phyloP scores from a whole-genome alignment of 352 stramenopile genomes.

The Phytophthora gonapodyides region DNA sequence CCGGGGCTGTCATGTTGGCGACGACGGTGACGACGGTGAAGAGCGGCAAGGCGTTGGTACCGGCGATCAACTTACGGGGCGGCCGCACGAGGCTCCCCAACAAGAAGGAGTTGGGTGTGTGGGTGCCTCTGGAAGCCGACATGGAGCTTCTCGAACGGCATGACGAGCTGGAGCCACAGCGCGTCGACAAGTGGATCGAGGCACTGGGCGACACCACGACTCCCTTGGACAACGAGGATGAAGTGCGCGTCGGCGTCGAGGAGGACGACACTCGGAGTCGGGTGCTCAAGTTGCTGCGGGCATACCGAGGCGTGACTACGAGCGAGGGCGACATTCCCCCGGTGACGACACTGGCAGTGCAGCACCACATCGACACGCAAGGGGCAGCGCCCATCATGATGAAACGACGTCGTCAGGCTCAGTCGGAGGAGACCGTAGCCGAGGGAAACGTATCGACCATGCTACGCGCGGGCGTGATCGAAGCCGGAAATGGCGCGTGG shows the following conservation, averaged over 20 bases:
- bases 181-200: neutral
- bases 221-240: constrained; percentile 10
- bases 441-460: constrained; percentile 19
- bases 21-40: constrained; percentile 4
- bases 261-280: neutral
- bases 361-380: constrained; percentile 31
- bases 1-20: constrained; percentile 4
- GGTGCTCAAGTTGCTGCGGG: constrained; percentile 7
- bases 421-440: constrained; percentile 12
- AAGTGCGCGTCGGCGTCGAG: neutral
- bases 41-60: constrained; percentile 7
- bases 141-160: constrained; percentile 11
- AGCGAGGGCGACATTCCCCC: constrained; percentile 14
- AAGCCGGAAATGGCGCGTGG: constrained; percentile 21
- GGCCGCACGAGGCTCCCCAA: constrained; percentile 6
- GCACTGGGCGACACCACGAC: neutral
- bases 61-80: constrained; percentile 16
- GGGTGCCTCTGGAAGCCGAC: constrained; percentile 16
- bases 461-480: constrained; percentile 17
- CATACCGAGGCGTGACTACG: neutral
- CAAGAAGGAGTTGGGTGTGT: constrained; percentile 11
- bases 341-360: constrained; percentile 4
- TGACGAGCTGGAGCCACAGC: neutral
- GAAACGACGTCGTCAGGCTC: constrained; percentile 1
- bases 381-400: constrained; percentile 14